Percentiles rank a stretch among this genome's conserved stretches.
Evolutionary conservation across 441 rosid species (phyloP).

Genomic region (Pelargonium citronellum): DNA sequence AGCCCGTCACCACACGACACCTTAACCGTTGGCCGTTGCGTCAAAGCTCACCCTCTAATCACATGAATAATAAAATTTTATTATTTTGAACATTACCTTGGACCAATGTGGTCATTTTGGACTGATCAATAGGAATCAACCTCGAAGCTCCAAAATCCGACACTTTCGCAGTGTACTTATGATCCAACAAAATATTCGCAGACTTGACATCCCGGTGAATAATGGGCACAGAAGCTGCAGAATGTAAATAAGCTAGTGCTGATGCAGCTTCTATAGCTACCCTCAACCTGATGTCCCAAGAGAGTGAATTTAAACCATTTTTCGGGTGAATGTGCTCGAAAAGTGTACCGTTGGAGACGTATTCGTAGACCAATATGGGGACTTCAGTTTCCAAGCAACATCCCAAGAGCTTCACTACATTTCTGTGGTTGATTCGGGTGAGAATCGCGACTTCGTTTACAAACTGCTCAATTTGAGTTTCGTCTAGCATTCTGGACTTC

Average conservation of each 20-base stretch:
- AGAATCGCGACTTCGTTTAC: conserved; percentile 14
- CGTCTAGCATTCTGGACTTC: not conserved
- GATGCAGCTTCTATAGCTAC: not conserved
- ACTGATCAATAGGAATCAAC: conserved; percentile 4
- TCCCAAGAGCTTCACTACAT: no score
- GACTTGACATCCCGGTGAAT: conserved; percentile 12
- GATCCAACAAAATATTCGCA: conserved; percentile 13
- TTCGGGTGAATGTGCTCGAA: not conserved
- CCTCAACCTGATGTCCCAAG: conserved; percentile 8
- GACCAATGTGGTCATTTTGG: conserved; percentile 9
- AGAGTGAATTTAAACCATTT: not conserved
- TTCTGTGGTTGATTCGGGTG: conserved; percentile 7
- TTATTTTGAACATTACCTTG: not conserved
- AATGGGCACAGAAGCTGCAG: conserved; percentile 9
- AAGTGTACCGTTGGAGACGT: no score
- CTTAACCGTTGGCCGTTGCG: no score
- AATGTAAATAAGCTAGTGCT: conserved; percentile 13
- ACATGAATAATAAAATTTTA: no score
- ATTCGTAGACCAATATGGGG: no score
- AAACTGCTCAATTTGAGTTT: conserved; percentile 1
- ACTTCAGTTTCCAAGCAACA: no score
- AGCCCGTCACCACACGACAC: no score
- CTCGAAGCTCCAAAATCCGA: conserved; percentile 16
- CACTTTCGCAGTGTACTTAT: conserved; percentile 15
- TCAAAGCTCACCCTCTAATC: no score